A percentile compares a stretch with the other conserved stretches of the same genome.
phyloP scores from a whole-genome alignment of 257 asterid genomes.

The Gentiana macrophylla region DNA sequence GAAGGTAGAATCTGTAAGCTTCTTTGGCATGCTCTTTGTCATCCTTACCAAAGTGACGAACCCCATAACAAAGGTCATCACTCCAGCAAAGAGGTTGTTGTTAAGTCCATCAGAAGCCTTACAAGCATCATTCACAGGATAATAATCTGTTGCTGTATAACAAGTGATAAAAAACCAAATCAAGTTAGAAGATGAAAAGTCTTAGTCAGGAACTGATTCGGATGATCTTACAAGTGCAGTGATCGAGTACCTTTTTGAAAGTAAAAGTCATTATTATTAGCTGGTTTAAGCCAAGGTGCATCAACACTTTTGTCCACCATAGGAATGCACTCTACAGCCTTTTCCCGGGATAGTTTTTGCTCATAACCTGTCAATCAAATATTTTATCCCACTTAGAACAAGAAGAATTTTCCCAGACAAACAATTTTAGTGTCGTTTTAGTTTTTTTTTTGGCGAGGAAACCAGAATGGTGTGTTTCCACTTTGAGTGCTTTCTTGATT shows the following conservation, averaged over 20 bases:
- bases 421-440: no score
- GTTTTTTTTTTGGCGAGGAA: neutral
- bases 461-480: neutral
- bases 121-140: conserved; percentile 17
- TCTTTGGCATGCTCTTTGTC: conserved; percentile 86
- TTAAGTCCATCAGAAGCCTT: conserved; percentile 36
- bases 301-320: conserved; percentile 46
- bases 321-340: conserved; percentile 17
- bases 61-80: conserved; percentile 77
- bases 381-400: conserved; percentile 1
- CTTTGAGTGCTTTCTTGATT: neutral
- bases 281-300: conserved; percentile 34
- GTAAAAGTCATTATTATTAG: conserved; percentile 22
- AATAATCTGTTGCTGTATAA: conserved; percentile 18
- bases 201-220: no score
- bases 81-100: conserved; percentile 62
- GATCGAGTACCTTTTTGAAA: conserved; percentile 36
- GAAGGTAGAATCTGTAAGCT: conserved; percentile 58
- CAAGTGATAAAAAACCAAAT: no score
- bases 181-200: no score
- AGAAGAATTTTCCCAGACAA: no score
- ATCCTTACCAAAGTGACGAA: conserved; percentile 73
- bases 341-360: neutral
- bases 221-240: neutral
- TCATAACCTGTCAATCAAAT: conserved; percentile 1